Conservation (phyloP, 73 alveolate species). For the Blepharisma japonicum region DNA sequence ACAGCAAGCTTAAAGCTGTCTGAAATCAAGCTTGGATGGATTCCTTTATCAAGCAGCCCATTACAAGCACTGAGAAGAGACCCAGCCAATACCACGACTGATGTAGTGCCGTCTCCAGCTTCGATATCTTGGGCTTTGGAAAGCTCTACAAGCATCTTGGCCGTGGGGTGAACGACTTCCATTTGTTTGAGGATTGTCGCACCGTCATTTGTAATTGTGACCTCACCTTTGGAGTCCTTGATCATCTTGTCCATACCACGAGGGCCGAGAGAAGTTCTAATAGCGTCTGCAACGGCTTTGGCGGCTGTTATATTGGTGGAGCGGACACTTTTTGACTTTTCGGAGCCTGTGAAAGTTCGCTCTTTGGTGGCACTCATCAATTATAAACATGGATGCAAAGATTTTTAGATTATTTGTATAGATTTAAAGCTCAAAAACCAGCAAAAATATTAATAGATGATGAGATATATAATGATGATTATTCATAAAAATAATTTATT, state of each 20-base stretch:
- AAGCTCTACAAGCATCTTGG: conserved; percentile 99
- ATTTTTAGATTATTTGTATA: too few species aligned
- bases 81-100: conserved; percentile 99
- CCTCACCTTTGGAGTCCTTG: conserved; percentile 90
- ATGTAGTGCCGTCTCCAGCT: conserved; percentile 99
- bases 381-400: too few species aligned
- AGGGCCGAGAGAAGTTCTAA: conserved; percentile 99
- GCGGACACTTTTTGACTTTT: conserved; percentile 17
- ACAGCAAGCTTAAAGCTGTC: conserved; percentile 90
- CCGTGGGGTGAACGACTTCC: conserved; percentile 99
- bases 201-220: conserved; percentile 98
- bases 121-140: conserved; percentile 99
- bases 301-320: conserved; percentile 19
- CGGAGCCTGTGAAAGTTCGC: not conserved
- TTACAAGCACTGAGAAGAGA: conserved; percentile 94
- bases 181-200: conserved; percentile 98
- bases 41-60: conserved; percentile 91
- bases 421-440: too few species aligned
- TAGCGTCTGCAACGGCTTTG: conserved; percentile 92
- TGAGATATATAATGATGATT: too few species aligned
- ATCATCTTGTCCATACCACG: conserved; percentile 99
- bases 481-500: too few species aligned
- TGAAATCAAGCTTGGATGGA: conserved; percentile 96
- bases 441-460: too few species aligned
- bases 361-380: too few species aligned